Base-by-base conservation (phyloP, 2,329 filamentous ascomycete species). In the Didymella sp. region DNA sequence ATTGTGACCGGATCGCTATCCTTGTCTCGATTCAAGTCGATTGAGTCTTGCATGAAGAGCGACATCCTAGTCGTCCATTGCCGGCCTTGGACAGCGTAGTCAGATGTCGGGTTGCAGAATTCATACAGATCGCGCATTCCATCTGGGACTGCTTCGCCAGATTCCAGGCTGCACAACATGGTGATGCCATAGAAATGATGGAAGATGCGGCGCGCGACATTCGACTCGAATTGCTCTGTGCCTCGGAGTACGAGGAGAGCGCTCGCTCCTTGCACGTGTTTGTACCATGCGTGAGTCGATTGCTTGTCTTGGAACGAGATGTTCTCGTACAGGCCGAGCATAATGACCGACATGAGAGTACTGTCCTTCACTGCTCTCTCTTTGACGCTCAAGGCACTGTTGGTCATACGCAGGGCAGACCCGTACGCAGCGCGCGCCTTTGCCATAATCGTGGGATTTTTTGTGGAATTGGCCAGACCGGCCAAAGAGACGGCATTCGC, bases 251-350 rank as follows among this genome's bases (percentile, higher is more conserved):
- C 61, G n/a, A 77, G 41, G 8, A 77, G 59, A 1, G 68, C 65
- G 25, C 66, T 65, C 2, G 73, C 73, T 2, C 75, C 74, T 42
- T 70, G 64, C 17, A 74, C 61, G 50, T 77, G 75, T 17, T 67
- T 68, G 24, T 57, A 61, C 72, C 73, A 76, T 4, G 69, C 62
- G 44, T 60, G 55, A n/a, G 74, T 48, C 8, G 74, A 73, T 17
- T 64, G 52, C 21, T 65, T 61, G 40, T 59, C 62, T 24, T 68
- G 59, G 37, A 68, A 73, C 7, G 64, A 63, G 21, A 73, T 67
- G 45, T 64, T 71, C 50, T 76, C 74, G 41, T 73, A 76, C 50
- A 74, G 58, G 5, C 73, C 69, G 6, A 76, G 63, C 60, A 73
- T 59, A 17, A 72, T 67, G n/a, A 72, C 68, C 9, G 70, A 62